phyloP scores from a whole-genome alignment of 805 yeast species.

The Teunomyces pallodes region DNA sequence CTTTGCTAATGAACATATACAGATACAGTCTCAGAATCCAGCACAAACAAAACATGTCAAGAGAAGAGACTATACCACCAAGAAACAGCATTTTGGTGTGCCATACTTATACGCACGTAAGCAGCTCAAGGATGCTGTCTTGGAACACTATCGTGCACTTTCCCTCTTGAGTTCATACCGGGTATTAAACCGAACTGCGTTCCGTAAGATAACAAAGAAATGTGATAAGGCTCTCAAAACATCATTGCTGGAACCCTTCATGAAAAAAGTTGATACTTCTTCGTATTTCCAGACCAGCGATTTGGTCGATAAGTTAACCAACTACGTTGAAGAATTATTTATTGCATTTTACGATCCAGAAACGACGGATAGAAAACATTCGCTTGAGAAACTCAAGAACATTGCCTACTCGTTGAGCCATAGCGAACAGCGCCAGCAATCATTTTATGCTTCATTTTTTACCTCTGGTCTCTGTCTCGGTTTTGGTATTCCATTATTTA shows the following conservation, averaged over 20 bases:
- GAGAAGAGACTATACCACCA: constrained; percentile 49
- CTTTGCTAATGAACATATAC: not conserved
- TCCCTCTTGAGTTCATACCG: constrained; percentile 70
- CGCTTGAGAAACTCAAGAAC: constrained; percentile 62
- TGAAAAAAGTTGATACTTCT: constrained; percentile 51
- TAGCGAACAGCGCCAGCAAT: constrained; percentile 22
- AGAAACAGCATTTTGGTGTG: constrained; percentile 35
- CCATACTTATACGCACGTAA: constrained; percentile 65
- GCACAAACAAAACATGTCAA: constrained; percentile 23
- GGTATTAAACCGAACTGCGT: constrained; percentile 79
- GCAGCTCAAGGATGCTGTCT: constrained; percentile 64
- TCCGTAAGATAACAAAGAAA: constrained; percentile 85
- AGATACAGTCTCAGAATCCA: constrained; percentile 11
- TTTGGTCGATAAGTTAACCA: constrained; percentile 60
- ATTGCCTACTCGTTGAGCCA: constrained; percentile 39
- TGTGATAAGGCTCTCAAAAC: constrained; percentile 72
- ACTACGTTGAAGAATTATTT: constrained; percentile 65
- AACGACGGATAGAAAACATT: constrained; percentile 53
- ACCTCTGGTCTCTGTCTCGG: constrained; percentile 70
- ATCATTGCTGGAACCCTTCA: constrained; percentile 44
- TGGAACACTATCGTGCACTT: constrained; percentile 71
- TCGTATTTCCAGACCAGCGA: constrained; percentile 64
- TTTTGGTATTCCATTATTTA: constrained; percentile 63
- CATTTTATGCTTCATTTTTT: constrained; percentile 49
- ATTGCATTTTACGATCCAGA: constrained; percentile 59